A percentile compares a stretch with the other conserved stretches of the same genome.
These are phyloP conservation scores for Lactifluus rugatus DNA, from an alignment of 768 basidiomycete genomes.

Conservation along the genomic window DNA sequence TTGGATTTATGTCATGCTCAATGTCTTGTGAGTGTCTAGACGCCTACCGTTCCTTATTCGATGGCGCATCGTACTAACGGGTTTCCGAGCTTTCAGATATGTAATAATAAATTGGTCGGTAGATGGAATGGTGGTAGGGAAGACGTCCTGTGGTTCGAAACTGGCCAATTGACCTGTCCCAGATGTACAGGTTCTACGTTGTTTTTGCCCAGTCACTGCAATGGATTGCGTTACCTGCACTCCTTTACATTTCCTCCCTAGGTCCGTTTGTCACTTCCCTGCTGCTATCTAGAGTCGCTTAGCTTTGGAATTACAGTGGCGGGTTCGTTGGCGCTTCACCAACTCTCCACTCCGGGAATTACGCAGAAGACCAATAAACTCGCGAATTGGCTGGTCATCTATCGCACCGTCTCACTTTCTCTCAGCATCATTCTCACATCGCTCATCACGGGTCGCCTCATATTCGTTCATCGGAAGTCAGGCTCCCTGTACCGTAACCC, in stretches of 20 bases:
- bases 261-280: neutral
- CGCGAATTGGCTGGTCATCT: conserved; percentile 15
- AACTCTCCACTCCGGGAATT: conserved; percentile 12
- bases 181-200: conserved; percentile 7
- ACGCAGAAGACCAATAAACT: conserved; percentile 2
- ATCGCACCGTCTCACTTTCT: conserved; percentile 19
- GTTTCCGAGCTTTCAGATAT: conserved; percentile 20
- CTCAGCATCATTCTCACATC: conserved; percentile 14
- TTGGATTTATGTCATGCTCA: conserved; percentile 20
- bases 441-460: conserved; percentile 12
- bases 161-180: neutral
- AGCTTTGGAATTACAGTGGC: conserved; percentile 5
- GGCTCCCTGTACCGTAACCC: neutral
- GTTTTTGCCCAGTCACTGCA: neutral
- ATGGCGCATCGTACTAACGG: neutral
- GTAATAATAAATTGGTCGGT: conserved; percentile 25
- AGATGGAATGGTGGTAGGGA: conserved; percentile 24
- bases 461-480: neutral
- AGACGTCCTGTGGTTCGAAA: neutral
- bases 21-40: conserved; percentile 21
- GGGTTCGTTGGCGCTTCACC: conserved; percentile 18
- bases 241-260: conserved; percentile 4
- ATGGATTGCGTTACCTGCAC: conserved; percentile 3
- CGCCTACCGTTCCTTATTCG: too few relatives aligned
- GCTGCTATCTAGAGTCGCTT: neutral